These are phyloP conservation scores for Trichoderma breve DNA, from an alignment of 2,329 filamentous ascomycete species.

Conservation along the genomic window DNA sequence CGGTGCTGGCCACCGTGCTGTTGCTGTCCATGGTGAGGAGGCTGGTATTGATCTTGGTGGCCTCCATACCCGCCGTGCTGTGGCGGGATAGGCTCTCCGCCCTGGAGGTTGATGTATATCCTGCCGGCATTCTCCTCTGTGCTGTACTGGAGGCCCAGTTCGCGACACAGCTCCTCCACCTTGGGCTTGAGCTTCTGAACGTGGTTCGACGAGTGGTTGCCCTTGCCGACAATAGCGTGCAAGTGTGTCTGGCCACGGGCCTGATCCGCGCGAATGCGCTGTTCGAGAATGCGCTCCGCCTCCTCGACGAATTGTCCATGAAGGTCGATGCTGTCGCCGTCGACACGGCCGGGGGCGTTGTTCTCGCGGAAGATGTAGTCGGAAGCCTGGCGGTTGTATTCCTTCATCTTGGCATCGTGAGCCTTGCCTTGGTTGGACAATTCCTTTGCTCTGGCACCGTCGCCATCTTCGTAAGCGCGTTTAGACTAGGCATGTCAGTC, in stretches of 20 bases:
- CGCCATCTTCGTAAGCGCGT: slow-evolving; percentile 79
- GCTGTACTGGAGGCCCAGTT: slow-evolving; percentile 76
- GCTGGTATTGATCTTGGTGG: slow-evolving; percentile 33
- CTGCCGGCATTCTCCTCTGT: slow-evolving; percentile 88
- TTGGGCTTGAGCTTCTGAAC: slow-evolving; percentile 95
- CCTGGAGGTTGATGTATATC: slow-evolving; percentile 83
- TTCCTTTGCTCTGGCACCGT: slow-evolving; percentile 79
- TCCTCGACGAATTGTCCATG: slow-evolving; percentile 95
- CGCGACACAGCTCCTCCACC: slow-evolving; percentile 80
- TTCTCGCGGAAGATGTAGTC: slow-evolving; percentile 96
- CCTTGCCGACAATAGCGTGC: slow-evolving; percentile 94
- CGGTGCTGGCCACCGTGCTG: slow-evolving; percentile 25
- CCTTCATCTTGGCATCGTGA: slow-evolving; percentile 80
- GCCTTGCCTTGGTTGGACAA: slow-evolving; percentile 81
- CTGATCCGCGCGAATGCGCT: slow-evolving; percentile 77
- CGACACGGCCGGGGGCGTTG: slow-evolving; percentile 73
- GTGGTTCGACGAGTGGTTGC: slow-evolving; percentile 78
- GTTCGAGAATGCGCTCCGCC: slow-evolving; percentile 84
- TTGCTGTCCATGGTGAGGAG: slow-evolving; percentile 35
- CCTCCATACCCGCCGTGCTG: slow-evolving; percentile 38
- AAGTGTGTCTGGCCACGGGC: slow-evolving; percentile 74
- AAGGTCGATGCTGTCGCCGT: slow-evolving; percentile 82
- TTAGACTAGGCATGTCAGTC: slow-evolving; percentile 36
- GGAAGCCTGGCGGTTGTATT: slow-evolving; percentile 86
- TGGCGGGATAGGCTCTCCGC: slow-evolving; percentile 59